These are phyloP conservation scores for Penicillium angulare DNA, from an alignment of 495 filamentous ascomycete genomes.

Conservation along the genomic window DNA sequence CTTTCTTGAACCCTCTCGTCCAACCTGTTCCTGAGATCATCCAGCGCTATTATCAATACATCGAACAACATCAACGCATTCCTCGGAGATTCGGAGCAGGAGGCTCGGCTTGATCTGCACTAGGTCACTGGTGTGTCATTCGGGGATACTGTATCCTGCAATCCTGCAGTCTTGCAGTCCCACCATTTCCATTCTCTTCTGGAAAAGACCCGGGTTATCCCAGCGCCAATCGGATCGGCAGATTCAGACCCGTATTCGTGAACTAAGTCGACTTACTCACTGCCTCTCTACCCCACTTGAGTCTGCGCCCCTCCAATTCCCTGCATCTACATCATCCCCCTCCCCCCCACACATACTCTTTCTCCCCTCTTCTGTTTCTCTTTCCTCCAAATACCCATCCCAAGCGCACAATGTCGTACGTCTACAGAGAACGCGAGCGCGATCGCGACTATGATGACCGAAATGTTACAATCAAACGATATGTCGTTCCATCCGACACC, in stretches of 20 bases:
- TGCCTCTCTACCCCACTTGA: constrained; percentile 21
- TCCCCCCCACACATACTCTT: not conserved
- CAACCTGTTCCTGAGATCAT: no score
- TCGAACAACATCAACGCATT: no score
- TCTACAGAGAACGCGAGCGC: constrained; percentile 43
- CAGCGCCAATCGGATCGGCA: not conserved
- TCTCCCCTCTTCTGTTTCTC: constrained; percentile 1
- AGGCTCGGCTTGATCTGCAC: not conserved
- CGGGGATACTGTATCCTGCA: no score
- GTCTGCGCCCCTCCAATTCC: constrained; percentile 16
- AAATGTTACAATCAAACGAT: constrained; percentile 47
- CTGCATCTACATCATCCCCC: not conserved
- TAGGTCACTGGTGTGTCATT: no score
- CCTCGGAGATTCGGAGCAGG: no score
- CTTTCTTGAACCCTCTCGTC: no score
- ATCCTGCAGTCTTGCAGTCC: no score
- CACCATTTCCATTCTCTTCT: not conserved
- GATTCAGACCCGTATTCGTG: not conserved
- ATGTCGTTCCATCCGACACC: constrained; percentile 46
- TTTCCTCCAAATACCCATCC: no score
- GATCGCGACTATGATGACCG: constrained; percentile 50
- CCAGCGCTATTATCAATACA: no score
- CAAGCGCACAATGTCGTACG: constrained; percentile 44
- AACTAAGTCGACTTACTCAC: constrained; percentile 6
- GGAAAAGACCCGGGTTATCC: no score